Conservation (phyloP, 805 yeast species). For the Candida yuanshanica region DNA sequence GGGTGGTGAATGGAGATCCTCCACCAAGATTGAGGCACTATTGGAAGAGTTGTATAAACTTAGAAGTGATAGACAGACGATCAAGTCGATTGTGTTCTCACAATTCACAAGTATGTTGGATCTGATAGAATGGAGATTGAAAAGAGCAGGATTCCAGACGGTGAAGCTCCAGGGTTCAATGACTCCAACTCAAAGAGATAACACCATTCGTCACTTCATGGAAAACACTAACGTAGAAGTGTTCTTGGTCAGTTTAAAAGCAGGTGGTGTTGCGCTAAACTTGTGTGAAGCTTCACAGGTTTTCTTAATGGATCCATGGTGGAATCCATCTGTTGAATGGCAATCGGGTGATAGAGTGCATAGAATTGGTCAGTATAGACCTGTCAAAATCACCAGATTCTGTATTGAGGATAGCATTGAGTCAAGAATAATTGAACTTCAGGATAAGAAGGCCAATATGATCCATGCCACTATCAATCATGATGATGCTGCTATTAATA, state of each 20-base stretch:
- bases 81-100: constrained; percentile 93
- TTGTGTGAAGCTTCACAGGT: constrained; percentile 97
- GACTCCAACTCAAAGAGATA: constrained; percentile 94
- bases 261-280: constrained; percentile 98
- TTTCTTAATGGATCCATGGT: constrained; percentile 96
- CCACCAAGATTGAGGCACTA: constrained; percentile 94
- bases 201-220: constrained; percentile 87
- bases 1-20: constrained; percentile 87
- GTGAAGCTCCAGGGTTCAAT: constrained; percentile 94
- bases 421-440: constrained; percentile 90
- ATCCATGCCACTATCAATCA: constrained; percentile 92
- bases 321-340: constrained; percentile 99
- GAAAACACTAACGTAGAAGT: constrained; percentile 89
- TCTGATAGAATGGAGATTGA: constrained; percentile 90
- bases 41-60: constrained; percentile 87
- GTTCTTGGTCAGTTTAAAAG: constrained; percentile 89
- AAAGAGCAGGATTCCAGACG: constrained; percentile 91
- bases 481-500: constrained; percentile 84
- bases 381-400: constrained; percentile 86
- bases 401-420: constrained; percentile 97
- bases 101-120: constrained; percentile 97
- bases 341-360: constrained; percentile 98
- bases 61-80: constrained; percentile 81
- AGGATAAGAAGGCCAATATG: constrained; percentile 97
- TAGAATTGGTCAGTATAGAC: constrained; percentile 93